Conservation (phyloP, 352 stramenopile genomes). For the Globisporangium splendens region DNA sequence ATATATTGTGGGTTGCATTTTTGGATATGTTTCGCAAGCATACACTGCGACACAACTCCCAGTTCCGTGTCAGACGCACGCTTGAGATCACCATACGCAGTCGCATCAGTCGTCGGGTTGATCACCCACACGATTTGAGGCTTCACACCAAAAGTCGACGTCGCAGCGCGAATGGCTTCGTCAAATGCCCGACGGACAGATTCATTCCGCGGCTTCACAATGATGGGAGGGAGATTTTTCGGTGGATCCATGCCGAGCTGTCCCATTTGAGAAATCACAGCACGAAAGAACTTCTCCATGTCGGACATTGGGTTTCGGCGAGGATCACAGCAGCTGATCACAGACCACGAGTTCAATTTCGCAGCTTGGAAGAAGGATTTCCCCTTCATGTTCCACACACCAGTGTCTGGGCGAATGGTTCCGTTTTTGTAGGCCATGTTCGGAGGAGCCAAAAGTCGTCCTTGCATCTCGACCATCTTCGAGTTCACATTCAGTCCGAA, state of each 20-base stretch:
- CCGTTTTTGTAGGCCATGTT: conserved; percentile 48
- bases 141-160: conserved; percentile 19
- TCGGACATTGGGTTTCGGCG: conserved; percentile 24
- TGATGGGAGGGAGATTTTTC: conserved; percentile 31
- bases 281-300: conserved; percentile 56
- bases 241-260: conserved; percentile 53
- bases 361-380: conserved; percentile 47
- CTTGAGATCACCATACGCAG: conserved; percentile 68
- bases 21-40: conserved; percentile 61
- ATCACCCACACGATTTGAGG: conserved; percentile 65
- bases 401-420: conserved; percentile 42
- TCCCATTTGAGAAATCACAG: conserved; percentile 46
- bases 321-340: conserved; percentile 53
- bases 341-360: conserved; percentile 38
- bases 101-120: conserved; percentile 37
- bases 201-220: conserved; percentile 33
- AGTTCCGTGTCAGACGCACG: conserved; percentile 62
- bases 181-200: conserved; percentile 37
- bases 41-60: conserved; percentile 78
- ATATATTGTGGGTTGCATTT: conserved; percentile 66
- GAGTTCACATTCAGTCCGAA: conserved; percentile 57
- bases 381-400: conserved; percentile 70
- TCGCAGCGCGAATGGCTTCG: conserved; percentile 31
- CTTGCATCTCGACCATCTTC: conserved; percentile 51
- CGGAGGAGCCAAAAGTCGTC: conserved; percentile 40